Evolutionary conservation across 164 flowering plant genomes (phyloP).

Genomic region (Umbellularia californica): DNA sequence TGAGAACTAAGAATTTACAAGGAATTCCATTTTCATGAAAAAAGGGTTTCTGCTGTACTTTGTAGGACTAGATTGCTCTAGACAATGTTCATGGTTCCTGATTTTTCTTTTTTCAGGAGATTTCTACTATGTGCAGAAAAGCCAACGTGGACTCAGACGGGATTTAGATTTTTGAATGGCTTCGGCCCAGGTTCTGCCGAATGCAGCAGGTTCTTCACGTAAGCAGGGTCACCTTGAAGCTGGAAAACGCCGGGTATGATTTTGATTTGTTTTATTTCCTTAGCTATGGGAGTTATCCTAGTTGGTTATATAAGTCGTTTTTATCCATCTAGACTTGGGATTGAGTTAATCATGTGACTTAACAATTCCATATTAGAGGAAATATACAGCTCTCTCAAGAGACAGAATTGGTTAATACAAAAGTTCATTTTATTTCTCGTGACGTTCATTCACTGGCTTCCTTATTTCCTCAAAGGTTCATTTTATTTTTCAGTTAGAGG

Average conservation of each 20-base stretch:
- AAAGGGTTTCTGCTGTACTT: too few species aligned
- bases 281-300: neutral
- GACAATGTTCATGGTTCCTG: neutral
- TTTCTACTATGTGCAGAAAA: neutral
- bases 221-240: conserved; percentile 70
- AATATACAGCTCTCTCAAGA: too few species aligned
- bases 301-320: neutral
- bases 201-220: conserved; percentile 32
- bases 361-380: too few species aligned
- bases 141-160: neutral
- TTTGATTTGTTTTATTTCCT: neutral
- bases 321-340: too few species aligned
- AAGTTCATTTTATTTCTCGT: too few species aligned
- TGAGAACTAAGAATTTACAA: too few species aligned
- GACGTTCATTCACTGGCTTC: neutral
- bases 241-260: conserved; percentile 67
- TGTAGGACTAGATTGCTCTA: too few species aligned
- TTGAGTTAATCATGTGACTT: too few species aligned
- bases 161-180: conserved; percentile 43
- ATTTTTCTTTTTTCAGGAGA: neutral
- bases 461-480: neutral
- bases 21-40: too few species aligned
- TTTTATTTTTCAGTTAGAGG: conserved; percentile 62
- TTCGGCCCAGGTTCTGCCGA: conserved; percentile 67
- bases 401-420: too few species aligned